Base-by-base conservation (phyloP, 768 basidiomycete genomes). In the Rhodotorula kratochvilovae region DNA sequence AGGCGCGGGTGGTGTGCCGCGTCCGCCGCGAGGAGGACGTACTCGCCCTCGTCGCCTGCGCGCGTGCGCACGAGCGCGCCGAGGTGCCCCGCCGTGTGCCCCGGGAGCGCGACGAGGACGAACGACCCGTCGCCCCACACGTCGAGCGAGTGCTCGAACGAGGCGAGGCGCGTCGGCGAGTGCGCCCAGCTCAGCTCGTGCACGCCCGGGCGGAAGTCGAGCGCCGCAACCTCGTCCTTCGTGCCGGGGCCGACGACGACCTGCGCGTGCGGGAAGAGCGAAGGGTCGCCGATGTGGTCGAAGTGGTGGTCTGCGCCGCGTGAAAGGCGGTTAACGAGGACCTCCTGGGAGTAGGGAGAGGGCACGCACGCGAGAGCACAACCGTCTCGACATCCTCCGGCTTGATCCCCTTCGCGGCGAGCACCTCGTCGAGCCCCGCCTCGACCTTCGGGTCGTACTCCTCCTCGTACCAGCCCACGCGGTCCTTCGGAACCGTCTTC, bases 11-110 rank as follows among this genome's bases (percentile, higher is more conserved):
- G 63, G 58, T 75, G 74, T 43, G 53, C 56, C 36, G 66, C 65
- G 33, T 75, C 74, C 25, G 63, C 70, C 27, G 67, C 67, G 48
- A 75, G 61, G 43, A 75, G 63, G 42, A 72, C 70, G 67, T 69
- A 75, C 48, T 72, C 71, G 31, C 31, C 55, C 7, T 51, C 13
- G 19, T 53, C 45, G 21, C 42, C n/a, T 10, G n/a, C 2, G 31
- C 3, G 1, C 19, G 70, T 75, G 33, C 74, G 67, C 13, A 71
- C 51, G 36, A 75, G 63, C 1, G 64, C 63, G n/a, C 58, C 61
- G 50, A 75, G 21, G 60, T 75, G 74, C 3, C 70, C 70, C 1
- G 56, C 35, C 3, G 70, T 71, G 65, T 75, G 74, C 10, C 74
- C 74, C 7, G 54, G 60, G 5, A 63, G 35, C 2, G 64, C 27